Base-by-base conservation (phyloP, 129 eudicot genomes). In the Lonicera japonica region DNA sequence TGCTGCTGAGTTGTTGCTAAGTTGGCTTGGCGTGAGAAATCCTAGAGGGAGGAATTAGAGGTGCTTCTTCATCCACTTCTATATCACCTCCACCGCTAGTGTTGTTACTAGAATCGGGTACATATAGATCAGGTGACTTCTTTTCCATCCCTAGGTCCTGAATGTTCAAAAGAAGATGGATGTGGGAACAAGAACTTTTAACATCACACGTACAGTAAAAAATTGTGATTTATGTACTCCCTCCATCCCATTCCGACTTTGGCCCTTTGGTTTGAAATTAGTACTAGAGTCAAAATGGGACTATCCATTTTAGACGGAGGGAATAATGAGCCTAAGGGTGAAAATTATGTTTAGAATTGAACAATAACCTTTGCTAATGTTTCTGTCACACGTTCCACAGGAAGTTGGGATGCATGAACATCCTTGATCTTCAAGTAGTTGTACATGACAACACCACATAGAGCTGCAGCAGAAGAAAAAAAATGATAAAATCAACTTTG, bases 381-480 rank as follows among this genome's bases (percentile, higher is more conserved):
- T 20, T 75, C 87, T 25, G 84, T 58, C 46, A 65, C 17, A 64
- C 39, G 60, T 40, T 85, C 87, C 14, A 54, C 25, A 15, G 77
- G 70, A 68, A 45, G 63, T 73, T 77, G 92, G 45, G 79, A 39
- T 52, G 80, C 68, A 17, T 69, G 68, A 29, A 75, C 82, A 54
- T 85, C 92, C 64, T 70, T 85, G 61, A 79, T 78, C 77, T 81
- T 81, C 87, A 85, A 74, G 80, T 80, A 85, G 69, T 85, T 85
- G 69, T 85, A 85, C 87, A 81, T 71, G 21, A 85, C 87, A 61
- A 85, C 92, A 58, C 92, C 87, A 62, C 82, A 77, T 4, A 85
- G 72, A 13, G 92, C 92, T 84, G 79, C 65, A 48, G 40, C 46
- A 70, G 17, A 25, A 70, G 43, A 68, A 40, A 50, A 58, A 11